phyloP scores from a whole-genome alignment of 1,284 basidiomycete genomes.

The Sporisorium sorghi region DNA sequence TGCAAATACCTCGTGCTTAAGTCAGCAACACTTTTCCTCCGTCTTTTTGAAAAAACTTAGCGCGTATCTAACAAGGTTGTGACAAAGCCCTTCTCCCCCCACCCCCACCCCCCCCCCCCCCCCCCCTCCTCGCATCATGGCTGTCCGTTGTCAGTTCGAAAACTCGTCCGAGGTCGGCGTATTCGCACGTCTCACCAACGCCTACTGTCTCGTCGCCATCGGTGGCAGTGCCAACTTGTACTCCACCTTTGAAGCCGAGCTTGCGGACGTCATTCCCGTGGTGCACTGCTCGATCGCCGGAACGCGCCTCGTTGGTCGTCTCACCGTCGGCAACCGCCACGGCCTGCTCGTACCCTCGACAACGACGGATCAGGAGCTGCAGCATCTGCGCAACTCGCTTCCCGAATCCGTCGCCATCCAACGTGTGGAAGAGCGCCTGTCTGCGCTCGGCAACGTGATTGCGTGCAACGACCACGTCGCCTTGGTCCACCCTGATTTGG shows the following conservation, averaged over 20 bases:
- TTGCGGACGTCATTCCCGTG: conserved; percentile 92
- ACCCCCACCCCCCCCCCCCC: conserved; percentile 3
- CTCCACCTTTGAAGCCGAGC: conserved; percentile 94
- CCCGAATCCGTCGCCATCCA: conserved; percentile 92
- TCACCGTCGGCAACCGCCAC: conserved; percentile 89
- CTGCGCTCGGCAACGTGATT: conserved; percentile 97
- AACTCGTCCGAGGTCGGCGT: conserved; percentile 97
- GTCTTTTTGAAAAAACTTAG: conserved; percentile 5
- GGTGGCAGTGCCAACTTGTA: conserved; percentile 98
- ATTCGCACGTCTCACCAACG: conserved; percentile 84
- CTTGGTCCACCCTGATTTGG: conserved; percentile 81
- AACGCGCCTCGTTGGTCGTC: conserved; percentile 90
- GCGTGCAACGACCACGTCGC: conserved; percentile 80
- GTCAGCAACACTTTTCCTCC: conserved; percentile 49
- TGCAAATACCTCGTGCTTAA: conserved; percentile 26
- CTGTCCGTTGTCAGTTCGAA: conserved; percentile 77
- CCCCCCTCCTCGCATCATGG: conserved; percentile 34
- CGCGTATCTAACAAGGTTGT: neutral
- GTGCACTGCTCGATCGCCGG: conserved; percentile 96
- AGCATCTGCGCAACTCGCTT: conserved; percentile 95
- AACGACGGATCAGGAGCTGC: conserved; percentile 97
- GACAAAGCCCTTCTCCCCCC: neutral
- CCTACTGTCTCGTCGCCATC: conserved; percentile 76
- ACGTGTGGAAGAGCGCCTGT: conserved; percentile 94
- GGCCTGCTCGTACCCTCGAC: conserved; percentile 94